Evolutionary conservation across 2,329 filamentous ascomycete species (phyloP).

Genomic region (Talaromyces sp.): DNA sequence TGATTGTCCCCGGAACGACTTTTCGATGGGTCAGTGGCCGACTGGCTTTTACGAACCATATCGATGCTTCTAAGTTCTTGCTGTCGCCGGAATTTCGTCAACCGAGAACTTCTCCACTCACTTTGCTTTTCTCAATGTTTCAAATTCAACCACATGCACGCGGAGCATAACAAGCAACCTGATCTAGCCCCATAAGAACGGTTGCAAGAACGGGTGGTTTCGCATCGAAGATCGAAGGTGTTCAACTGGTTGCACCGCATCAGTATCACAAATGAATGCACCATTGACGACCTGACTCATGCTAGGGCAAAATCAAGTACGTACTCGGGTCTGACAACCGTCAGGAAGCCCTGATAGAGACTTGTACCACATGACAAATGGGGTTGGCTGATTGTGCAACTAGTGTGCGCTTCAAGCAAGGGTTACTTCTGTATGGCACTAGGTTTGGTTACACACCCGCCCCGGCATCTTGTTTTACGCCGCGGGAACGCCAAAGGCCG

Average conservation of each 20-base stretch:
- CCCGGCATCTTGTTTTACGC: neutral
- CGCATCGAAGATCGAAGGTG: neutral
- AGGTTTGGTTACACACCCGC: neutral
- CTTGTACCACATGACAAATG: neutral
- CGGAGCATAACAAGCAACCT: neutral
- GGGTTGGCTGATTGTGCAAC: neutral
- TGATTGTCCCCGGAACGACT: neutral
- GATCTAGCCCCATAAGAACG: neutral
- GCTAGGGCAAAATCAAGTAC: neutral
- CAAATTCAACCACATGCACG: neutral
- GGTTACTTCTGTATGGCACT: neutral
- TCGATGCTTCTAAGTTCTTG: neutral
- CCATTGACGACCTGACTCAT: neutral
- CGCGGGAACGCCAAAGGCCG: neutral
- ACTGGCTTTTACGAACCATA: neutral
- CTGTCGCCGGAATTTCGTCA: neutral
- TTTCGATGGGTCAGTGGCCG: neutral
- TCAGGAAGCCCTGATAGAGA: neutral
- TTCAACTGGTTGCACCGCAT: neutral
- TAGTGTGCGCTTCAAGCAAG: neutral
- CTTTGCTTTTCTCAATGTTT: constrained; percentile 4
- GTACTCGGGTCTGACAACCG: neutral
- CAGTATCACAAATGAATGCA: neutral
- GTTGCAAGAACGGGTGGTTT: neutral
- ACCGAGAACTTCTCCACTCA: neutral